Evolutionary conservation across 805 yeast genomes (phyloP).

Genomic region (Torulaspora indica): DNA sequence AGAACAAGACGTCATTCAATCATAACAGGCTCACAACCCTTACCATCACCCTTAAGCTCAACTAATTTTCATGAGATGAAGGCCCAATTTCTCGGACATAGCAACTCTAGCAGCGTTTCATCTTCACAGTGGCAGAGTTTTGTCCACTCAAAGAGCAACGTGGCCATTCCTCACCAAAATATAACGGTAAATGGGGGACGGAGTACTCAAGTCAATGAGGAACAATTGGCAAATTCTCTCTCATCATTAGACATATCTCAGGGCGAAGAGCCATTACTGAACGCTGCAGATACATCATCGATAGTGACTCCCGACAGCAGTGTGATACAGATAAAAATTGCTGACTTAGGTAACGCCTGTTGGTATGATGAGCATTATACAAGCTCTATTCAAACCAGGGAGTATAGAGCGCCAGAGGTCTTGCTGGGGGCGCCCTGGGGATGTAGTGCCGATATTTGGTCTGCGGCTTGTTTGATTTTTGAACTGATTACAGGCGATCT

Average conservation of each 20-base stretch:
- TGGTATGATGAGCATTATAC: slow-evolving; percentile 78
- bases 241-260: slow-evolving; percentile 38
- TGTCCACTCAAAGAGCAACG: slow-evolving; percentile 14
- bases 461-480: slow-evolving; percentile 86
- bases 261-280: slow-evolving; percentile 11
- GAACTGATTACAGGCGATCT: slow-evolving; percentile 94
- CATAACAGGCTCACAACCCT: slow-evolving; percentile 87
- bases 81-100: slow-evolving; percentile 25
- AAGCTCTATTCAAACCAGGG: slow-evolving; percentile 86
- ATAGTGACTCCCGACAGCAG: slow-evolving; percentile 39
- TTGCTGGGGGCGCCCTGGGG: slow-evolving; percentile 86
- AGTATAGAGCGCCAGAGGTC: slow-evolving; percentile 88
- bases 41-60: slow-evolving; percentile 81
- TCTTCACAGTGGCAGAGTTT: slow-evolving; percentile 15
- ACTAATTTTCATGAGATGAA: slow-evolving; percentile 36
- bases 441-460: slow-evolving; percentile 92
- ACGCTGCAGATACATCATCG: slow-evolving; percentile 23
- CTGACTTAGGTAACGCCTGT: slow-evolving; percentile 91
- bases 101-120: slow-evolving; percentile 11
- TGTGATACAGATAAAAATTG: slow-evolving; percentile 74
- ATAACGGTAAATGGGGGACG: slow-evolving; percentile 5
- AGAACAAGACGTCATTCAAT: slow-evolving; percentile 67
- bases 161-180: slow-evolving; percentile 9
- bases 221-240: slow-evolving; percentile 35
- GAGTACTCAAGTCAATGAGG: slow-evolving; percentile 16